Conservation (phyloP, 805 yeast genomes). For the Pichia eremophila region DNA sequence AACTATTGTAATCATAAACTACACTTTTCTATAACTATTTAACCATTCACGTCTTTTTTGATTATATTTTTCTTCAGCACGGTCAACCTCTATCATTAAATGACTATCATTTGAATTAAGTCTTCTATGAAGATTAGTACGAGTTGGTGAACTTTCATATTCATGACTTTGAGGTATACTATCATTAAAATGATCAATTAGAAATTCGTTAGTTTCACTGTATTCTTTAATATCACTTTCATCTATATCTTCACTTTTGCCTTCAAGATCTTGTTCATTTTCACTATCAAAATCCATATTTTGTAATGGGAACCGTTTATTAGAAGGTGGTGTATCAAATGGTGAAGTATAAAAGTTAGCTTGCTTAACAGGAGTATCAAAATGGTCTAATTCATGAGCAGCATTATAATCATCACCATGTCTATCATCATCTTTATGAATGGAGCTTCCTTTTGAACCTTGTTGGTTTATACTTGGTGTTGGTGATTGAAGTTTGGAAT, state of each 20-base stretch:
- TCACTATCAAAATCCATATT: background rate
- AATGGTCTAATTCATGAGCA: background rate
- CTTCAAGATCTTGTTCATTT: background rate
- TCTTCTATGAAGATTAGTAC: constrained; percentile 1
- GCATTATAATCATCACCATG: background rate
- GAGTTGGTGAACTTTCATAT: background rate
- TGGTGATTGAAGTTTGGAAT: background rate
- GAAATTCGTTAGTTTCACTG: background rate
- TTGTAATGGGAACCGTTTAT: background rate
- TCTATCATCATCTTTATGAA: background rate
- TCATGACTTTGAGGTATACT: background rate
- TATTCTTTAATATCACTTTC: background rate
- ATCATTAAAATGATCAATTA: background rate
- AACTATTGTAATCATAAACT: background rate
- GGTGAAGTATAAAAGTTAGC: constrained; percentile 4
- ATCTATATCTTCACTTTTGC: background rate
- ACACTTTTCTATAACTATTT: constrained; percentile 24
- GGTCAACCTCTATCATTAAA: constrained; percentile 1
- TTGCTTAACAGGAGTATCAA: background rate
- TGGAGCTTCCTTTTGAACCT: background rate
- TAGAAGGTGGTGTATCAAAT: constrained; percentile 11
- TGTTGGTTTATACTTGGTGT: background rate
- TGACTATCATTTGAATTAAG: constrained; percentile 3
- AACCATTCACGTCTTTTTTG: constrained; percentile 33
- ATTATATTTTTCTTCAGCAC: constrained; percentile 35